phyloP scores from a whole-genome alignment of 345 rosid genomes.

The Eutrema heterophyllum region DNA sequence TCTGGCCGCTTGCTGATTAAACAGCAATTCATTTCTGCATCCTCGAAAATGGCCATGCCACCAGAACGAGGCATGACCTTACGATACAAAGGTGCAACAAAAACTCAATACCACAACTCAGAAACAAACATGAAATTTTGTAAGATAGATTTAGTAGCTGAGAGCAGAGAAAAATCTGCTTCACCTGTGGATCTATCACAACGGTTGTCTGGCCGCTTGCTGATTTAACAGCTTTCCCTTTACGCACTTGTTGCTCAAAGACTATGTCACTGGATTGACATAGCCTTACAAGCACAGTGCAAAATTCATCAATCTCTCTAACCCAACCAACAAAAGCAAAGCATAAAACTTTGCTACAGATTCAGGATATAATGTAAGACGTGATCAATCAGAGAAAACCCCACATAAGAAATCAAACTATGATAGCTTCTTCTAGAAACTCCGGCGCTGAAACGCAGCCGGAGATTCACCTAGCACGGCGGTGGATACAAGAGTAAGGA shows the following conservation, averaged over 20 bases:
- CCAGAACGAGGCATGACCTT: conserved; percentile 7
- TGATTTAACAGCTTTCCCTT: conserved; percentile 19
- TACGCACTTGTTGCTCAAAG: conserved; percentile 15
- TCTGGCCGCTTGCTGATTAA: conserved; percentile 30
- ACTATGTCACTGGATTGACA: background rate
- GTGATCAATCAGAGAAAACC: background rate
- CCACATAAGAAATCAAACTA: background rate
- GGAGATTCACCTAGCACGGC: background rate
- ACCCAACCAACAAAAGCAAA: background rate
- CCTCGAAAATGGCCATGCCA: conserved; percentile 14
- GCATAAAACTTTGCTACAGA: background rate
- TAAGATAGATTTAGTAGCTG: conserved; percentile 31
- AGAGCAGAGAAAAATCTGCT: conserved; percentile 4
- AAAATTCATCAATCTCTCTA: background rate
- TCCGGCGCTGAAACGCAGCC: background rate
- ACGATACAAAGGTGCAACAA: background rate
- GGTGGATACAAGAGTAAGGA: background rate
- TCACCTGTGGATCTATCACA: conserved; percentile 29
- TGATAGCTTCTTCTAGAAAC: background rate
- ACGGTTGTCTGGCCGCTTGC: conserved; percentile 36
- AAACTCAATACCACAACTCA: background rate
- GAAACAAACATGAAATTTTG: background rate
- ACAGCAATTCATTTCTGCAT: conserved; percentile 11
- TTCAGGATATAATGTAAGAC: background rate
- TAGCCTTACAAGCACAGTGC: conserved; percentile 19